Base-by-base conservation (phyloP, 148 eudicot species). In the Fallopia convolvulus region DNA sequence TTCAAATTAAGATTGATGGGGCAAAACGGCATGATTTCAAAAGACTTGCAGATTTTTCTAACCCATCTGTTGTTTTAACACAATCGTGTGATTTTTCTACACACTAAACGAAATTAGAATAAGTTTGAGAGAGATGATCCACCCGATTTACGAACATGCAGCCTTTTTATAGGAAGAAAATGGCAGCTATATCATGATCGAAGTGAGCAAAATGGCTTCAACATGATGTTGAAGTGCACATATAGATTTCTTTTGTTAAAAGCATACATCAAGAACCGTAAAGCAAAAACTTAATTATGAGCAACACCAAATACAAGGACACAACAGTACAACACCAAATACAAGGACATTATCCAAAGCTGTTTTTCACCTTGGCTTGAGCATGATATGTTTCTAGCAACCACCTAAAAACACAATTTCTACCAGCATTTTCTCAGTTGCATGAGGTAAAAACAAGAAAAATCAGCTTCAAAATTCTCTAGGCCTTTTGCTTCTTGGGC, bases 401-500 rank as follows among this genome's bases (percentile, higher is more conserved):
- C 52, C 52, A 48, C 2, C 15, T 12, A 48, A 48, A 48, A 48
- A 1, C 52, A 48, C 52, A 48, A 11, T 0, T 15, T 48, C 15
- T 48, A 12, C 52, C 1, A 48, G 52, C 52, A 48, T 48, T 15
- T 48, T 48, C 12, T 15, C 2, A 48, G 39, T 36, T 47, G 50
- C 14, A 47, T 12, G 14, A 55, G 18, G 21, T 55, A n/a, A 60
- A 9, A 60, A 60, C 33, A 8, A 23, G 10, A 18, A 6, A 6
- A 17, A 18, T 1, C 17, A 55, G 12, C 32, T 1, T 21, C 42
- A 7, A 23, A 52, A 46, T 32, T 32, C 23, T 53, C 61, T 85
- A 85, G 21, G 88, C 87, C 83, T 92, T 95, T 33, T 84, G 87
- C 78, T 95, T 95, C 97, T 92, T 95, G 1, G 97, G 91, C 81